A percentile compares a stretch with the other conserved stretches of the same genome.
Evolutionary conservation across 2,329 filamentous ascomycete species (phyloP).

Genomic region (Stachybotrys chartarum): DNA sequence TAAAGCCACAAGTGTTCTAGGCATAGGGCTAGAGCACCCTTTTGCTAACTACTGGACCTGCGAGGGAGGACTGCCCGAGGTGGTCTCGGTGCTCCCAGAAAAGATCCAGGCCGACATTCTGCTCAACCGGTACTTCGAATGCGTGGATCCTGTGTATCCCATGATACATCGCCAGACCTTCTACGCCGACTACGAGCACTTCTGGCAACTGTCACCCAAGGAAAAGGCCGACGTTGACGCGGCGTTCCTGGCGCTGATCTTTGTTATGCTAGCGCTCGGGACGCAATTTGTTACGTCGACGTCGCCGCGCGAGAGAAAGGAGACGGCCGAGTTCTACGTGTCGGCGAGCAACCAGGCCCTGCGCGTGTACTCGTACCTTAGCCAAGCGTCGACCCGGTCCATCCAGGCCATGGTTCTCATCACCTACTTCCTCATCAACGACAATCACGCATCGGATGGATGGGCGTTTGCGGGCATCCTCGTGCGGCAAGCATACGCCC

Average conservation of each 20-base stretch:
- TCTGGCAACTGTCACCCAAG: conserved; percentile 55
- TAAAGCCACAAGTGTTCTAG: conserved; percentile 70
- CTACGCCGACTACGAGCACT: conserved; percentile 70
- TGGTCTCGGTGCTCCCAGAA: conserved; percentile 67
- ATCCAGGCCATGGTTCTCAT: conserved; percentile 77
- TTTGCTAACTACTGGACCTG: conserved; percentile 85
- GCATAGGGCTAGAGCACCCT: conserved; percentile 70
- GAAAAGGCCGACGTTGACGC: conserved; percentile 59
- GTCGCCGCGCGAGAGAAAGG: conserved; percentile 55
- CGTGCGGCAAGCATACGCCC: conserved; percentile 71
- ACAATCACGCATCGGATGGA: conserved; percentile 76
- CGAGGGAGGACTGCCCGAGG: conserved; percentile 66
- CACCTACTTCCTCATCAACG: conserved; percentile 78
- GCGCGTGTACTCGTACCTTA: conserved; percentile 69
- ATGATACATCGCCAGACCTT: conserved; percentile 72
- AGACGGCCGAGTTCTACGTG: conserved; percentile 75
- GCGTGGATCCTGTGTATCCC: conserved; percentile 73
- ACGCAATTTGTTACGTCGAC: conserved; percentile 66
- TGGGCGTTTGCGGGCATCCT: conserved; percentile 77
- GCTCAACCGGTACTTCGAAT: conserved; percentile 56
- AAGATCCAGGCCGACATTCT: conserved; percentile 71
- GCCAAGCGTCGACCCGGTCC: conserved; percentile 63
- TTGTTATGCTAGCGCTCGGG: conserved; percentile 70
- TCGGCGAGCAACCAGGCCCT: conserved; percentile 74
- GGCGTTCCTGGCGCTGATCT: conserved; percentile 64